Evolutionary conservation across 2,329 filamentous ascomycete genomes (phyloP).

Genomic region (Aspergillus proliferans): DNA sequence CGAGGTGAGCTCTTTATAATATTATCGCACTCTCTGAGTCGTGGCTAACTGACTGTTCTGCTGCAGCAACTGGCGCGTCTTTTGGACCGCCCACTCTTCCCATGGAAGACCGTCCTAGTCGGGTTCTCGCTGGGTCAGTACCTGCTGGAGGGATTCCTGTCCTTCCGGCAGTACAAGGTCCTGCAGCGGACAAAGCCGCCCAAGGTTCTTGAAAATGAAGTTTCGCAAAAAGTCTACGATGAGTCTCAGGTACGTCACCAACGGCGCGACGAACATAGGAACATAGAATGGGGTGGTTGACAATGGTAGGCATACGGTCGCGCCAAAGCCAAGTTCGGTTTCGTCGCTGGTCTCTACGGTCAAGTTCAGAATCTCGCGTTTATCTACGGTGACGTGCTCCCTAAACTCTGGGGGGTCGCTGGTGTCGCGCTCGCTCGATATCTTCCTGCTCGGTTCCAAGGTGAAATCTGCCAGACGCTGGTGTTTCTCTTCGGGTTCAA

Average conservation of each 20-base stretch:
- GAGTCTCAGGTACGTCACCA: conserved; percentile 64
- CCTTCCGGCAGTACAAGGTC: conserved; percentile 81
- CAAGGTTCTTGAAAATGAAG: conserved; percentile 79
- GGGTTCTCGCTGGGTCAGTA: conserved; percentile 92
- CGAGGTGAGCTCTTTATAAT: conserved; percentile 19
- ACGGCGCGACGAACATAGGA: background rate
- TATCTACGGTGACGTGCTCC: conserved; percentile 84
- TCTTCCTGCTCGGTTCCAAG: conserved; percentile 71
- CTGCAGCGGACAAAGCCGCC: conserved; percentile 74
- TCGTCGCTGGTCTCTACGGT: conserved; percentile 73
- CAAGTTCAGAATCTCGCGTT: conserved; percentile 84
- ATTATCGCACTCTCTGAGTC: conserved; percentile 1
- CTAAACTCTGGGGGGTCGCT: conserved; percentile 80
- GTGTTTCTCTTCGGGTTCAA: conserved; percentile 86
- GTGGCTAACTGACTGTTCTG: conserved; percentile 8
- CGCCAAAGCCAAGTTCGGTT: conserved; percentile 85
- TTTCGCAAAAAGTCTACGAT: conserved; percentile 84
- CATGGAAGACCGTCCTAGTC: conserved; percentile 94
- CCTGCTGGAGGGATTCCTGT: conserved; percentile 81
- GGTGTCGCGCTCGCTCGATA: conserved; percentile 68
- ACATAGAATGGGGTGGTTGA: background rate
- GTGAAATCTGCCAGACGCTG: conserved; percentile 90
- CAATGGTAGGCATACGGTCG: conserved; percentile 70
- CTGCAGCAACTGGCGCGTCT: conserved; percentile 65
- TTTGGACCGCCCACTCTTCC: conserved; percentile 87